phyloP scores from a whole-genome alignment of 306 rosid genomes.

The Sphenostylis stenocarpa region DNA sequence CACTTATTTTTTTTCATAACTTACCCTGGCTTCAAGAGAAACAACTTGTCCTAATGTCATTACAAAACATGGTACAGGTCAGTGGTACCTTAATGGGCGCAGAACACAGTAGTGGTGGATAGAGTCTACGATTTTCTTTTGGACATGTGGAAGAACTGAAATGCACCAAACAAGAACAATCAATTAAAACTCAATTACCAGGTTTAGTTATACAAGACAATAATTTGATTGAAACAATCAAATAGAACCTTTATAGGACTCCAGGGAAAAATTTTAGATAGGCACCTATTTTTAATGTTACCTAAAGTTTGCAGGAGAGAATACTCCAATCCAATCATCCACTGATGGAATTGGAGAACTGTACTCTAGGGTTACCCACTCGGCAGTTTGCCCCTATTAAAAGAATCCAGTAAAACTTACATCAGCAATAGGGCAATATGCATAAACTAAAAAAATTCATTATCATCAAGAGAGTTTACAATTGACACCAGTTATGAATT shows the following conservation, averaged over 20 bases:
- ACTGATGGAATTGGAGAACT: slow-evolving; percentile 67
- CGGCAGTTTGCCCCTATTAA: slow-evolving; percentile 64
- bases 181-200: background rate
- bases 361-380: slow-evolving; percentile 64
- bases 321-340: slow-evolving; percentile 88
- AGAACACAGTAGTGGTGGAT: slow-evolving; percentile 62
- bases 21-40: background rate
- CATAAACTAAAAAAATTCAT: background rate
- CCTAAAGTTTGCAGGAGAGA: slow-evolving; percentile 92
- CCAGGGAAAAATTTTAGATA: background rate
- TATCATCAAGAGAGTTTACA: background rate
- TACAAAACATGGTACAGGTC: slow-evolving; percentile 4
- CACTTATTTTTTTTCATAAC: background rate
- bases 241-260: background rate
- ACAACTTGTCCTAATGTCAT: background rate
- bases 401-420: background rate
- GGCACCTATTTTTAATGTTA: slow-evolving; percentile 8
- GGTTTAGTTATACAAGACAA: background rate
- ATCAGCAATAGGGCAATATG: slow-evolving; percentile 4
- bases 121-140: slow-evolving; percentile 46
- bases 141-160: slow-evolving; percentile 73
- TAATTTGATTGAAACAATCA: background rate
- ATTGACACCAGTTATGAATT: background rate
- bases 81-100: slow-evolving; percentile 80
- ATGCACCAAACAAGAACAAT: slow-evolving; percentile 1